Conservation (phyloP, 306 rosid species). For the Casuarina cunninghamiana region DNA sequence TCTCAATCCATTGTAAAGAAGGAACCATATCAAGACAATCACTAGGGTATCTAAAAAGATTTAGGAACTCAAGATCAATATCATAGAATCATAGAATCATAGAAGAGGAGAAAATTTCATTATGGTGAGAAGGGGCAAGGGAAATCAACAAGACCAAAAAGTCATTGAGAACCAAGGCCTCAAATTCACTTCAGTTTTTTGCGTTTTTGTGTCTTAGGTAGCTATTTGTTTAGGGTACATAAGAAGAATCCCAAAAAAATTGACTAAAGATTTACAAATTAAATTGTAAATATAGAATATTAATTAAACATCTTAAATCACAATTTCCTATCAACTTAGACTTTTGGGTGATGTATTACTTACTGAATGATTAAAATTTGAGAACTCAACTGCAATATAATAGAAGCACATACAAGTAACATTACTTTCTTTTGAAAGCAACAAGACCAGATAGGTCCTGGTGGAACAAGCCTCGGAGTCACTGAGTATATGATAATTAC, state of each 20-base stretch:
- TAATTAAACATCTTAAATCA: no score
- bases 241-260: not conserved
- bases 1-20: constrained; percentile 54
- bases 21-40: constrained; percentile 73
- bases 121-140: constrained; percentile 11
- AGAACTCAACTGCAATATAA: constrained; percentile 41
- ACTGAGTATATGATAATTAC: no score
- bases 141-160: not conserved
- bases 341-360: no score
- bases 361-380: constrained; percentile 4
- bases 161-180: not conserved
- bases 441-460: not conserved
- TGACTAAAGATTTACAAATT: not conserved
- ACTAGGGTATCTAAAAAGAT: constrained; percentile 57
- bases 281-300: not conserved
- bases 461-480: not conserved
- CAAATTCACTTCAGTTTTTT: not conserved
- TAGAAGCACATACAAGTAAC: not conserved
- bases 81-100: constrained; percentile 12
- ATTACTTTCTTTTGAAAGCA: not conserved
- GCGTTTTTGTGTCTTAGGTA: not conserved
- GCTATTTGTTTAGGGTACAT: not conserved
- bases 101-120: not conserved
- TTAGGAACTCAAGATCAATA: constrained; percentile 46
- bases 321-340: no score